phyloP scores from a whole-genome alignment of 75 land plant genomes.

The Chamaecyparis obtusa region DNA sequence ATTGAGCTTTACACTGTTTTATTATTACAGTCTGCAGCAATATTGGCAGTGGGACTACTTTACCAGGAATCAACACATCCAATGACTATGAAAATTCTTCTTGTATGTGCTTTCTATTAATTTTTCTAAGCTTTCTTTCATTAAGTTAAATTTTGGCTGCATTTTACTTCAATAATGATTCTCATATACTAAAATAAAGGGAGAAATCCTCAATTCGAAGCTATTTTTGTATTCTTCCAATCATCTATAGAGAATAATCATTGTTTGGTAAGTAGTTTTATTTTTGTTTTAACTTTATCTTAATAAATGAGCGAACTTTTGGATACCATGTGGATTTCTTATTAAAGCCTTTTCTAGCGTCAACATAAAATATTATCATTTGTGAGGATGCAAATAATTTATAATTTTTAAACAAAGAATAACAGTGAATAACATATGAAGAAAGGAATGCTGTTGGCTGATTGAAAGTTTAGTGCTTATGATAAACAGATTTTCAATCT shows the following conservation, averaged over 20 bases:
- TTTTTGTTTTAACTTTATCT: neutral
- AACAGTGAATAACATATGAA: neutral
- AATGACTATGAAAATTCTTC: slow-evolving; percentile 74
- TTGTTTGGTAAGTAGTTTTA: neutral
- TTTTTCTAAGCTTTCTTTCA: neutral
- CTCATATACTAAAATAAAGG: neutral
- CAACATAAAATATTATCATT: neutral
- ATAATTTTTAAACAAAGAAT: neutral
- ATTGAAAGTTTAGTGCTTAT: neutral
- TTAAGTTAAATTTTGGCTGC: neutral
- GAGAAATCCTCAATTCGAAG: neutral
- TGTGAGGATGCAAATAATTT: neutral
- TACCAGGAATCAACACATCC: slow-evolving; percentile 97
- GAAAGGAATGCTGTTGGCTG: neutral
- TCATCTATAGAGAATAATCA: neutral
- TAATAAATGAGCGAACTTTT: neutral
- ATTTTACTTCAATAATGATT: neutral
- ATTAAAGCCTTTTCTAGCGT: neutral
- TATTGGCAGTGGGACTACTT: slow-evolving; percentile 86
- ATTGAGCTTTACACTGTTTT: slow-evolving; percentile 13
- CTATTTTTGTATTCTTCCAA: neutral
- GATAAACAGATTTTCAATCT: neutral
- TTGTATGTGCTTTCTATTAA: slow-evolving; percentile 41
- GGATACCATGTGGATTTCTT: neutral
- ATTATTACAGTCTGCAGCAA: slow-evolving; percentile 82